Base-by-base conservation (phyloP, 495 filamentous ascomycete species). In the Aspergillus homomorphus region DNA sequence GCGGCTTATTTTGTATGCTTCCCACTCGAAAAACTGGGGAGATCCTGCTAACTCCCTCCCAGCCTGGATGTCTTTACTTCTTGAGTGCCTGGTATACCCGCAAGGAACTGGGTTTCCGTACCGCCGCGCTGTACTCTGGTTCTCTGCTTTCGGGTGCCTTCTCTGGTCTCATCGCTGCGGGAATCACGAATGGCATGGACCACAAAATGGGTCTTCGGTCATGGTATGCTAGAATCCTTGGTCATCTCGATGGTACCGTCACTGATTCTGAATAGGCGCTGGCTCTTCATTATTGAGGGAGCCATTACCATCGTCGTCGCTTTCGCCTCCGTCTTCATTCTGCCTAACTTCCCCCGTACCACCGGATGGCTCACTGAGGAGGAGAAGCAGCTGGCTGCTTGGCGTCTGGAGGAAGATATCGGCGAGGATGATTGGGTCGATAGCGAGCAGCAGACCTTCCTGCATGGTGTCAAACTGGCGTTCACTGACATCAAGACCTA, bases 261-360 rank as follows among this genome's bases (percentile, higher is more conserved):
- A 26, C 19, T 51, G 12, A 45, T 23, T 33, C 21, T 28, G 12
- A 41, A 58, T 21, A 63, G 69, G 73, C 67, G 73, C 15, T 76
- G 73, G 71, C 63, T 74, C 3, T 74, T 76, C 60, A 87, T 92
- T 60, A 89, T 93, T 53, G 89, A 92, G 68, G 89, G 89, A 51
- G 81, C 72, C 18, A 71, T 76, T 51, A 84, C 83, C 2, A 76
- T 86, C 46, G 72, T 76, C 2, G 70, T 85, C 33, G 83, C 82
- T 41, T 62, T 78, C 16, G 63, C 67, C 23, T 77, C 83, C 26
- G 81, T 80, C 59, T 87, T 86, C 59, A 70, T 90, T 22, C 71
- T 94, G 16, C 90, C 90, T 15, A 87, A 94, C 69, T 90, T 90
- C 60, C 90, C 89, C n/a, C 77, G 85, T 19, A 92, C 89, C 33